Evolutionary conservation across 129 eudicot genomes (phyloP).

Genomic region (Artemisia tridentata): DNA sequence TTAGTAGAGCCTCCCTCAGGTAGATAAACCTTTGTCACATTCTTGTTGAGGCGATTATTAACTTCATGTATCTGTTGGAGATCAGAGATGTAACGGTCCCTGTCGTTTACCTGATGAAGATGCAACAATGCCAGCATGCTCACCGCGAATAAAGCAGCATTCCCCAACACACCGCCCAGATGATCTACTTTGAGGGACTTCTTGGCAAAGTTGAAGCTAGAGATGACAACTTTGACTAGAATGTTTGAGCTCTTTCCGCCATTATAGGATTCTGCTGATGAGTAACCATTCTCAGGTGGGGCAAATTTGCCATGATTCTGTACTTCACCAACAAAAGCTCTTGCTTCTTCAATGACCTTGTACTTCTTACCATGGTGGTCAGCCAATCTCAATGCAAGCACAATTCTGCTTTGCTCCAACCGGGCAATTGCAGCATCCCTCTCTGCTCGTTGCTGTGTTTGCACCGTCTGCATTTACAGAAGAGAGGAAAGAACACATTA

Average conservation of each 20-base stretch:
- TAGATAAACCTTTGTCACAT: conserved; percentile 37
- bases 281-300: conserved; percentile 44
- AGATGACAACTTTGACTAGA: conserved; percentile 47
- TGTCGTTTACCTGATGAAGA: conserved; percentile 52
- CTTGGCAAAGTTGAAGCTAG: conserved; percentile 50
- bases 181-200: conserved; percentile 52
- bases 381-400: conserved; percentile 82
- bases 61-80: conserved; percentile 38
- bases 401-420: conserved; percentile 82
- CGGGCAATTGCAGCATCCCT: conserved; percentile 87
- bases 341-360: conserved; percentile 85
- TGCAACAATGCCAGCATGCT: conserved; percentile 85
- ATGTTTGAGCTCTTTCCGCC: conserved; percentile 46
- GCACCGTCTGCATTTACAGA: conserved; percentile 53
- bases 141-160: conserved; percentile 78
- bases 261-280: conserved; percentile 23
- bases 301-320: conserved; percentile 48
- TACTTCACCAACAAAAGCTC: conserved; percentile 75
- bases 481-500: not conserved
- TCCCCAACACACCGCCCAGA: conserved; percentile 60
- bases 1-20: conserved; percentile 41
- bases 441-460: conserved; percentile 79
- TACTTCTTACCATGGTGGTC: conserved; percentile 86
- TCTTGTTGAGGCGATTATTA: conserved; percentile 25
- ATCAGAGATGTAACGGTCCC: conserved; percentile 40